These are phyloP conservation scores for Trichoderma sp. DNA, from an alignment of 2,329 filamentous ascomycete genomes.

Conservation along the genomic window DNA sequence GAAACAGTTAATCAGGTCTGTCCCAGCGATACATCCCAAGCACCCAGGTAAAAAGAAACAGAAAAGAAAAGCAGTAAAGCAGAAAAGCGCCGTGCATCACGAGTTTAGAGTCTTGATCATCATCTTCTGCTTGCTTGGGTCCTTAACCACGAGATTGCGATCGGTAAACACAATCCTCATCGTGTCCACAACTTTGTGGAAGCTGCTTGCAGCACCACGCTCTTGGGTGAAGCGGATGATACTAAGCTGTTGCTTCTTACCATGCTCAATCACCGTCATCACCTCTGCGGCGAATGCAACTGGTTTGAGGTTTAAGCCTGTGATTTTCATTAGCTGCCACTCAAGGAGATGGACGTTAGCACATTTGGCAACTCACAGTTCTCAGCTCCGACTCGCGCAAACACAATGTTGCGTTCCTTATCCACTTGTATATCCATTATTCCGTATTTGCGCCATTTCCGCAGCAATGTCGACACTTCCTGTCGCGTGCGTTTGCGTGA, in stretches of 20 bases:
- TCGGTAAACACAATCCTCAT: conserved; percentile 68
- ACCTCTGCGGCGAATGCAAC: conserved; percentile 87
- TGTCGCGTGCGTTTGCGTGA: conserved; percentile 69
- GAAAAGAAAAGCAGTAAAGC: neutral
- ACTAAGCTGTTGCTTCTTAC: conserved; percentile 72
- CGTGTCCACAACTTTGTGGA: conserved; percentile 78
- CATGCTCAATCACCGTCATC: conserved; percentile 86
- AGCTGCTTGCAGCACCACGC: conserved; percentile 86
- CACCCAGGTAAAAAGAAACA: neutral
- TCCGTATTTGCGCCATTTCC: conserved; percentile 81
- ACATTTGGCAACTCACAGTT: conserved; percentile 67
- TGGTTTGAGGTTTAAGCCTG: conserved; percentile 79
- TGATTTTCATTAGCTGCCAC: conserved; percentile 28
- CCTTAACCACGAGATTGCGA: conserved; percentile 67
- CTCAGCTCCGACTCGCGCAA: conserved; percentile 70
- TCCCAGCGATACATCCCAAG: neutral
- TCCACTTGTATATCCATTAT: conserved; percentile 77
- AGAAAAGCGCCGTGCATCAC: conserved; percentile 31
- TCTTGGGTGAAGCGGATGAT: conserved; percentile 87
- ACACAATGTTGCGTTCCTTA: conserved; percentile 76
- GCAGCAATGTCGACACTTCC: conserved; percentile 73
- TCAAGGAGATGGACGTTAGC: neutral
- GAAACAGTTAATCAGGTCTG: neutral
- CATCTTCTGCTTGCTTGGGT: conserved; percentile 67
- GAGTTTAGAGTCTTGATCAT: conserved; percentile 69